Conservation (phyloP, 202 grass and related monocot genomes). For the Schoenoplectus triqueter region DNA sequence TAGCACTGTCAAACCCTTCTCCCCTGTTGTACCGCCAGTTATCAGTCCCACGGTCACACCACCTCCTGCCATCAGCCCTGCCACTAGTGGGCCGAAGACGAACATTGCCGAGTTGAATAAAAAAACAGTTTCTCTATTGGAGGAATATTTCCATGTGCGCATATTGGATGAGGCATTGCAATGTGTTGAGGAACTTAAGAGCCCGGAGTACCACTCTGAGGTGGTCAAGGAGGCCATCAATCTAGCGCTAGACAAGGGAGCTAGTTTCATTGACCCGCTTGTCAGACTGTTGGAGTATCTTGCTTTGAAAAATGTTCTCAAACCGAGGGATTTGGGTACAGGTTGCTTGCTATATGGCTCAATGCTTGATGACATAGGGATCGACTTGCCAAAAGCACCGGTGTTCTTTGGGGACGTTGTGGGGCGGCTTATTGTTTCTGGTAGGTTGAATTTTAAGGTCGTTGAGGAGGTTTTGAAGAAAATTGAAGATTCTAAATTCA, state of each 20-base stretch:
- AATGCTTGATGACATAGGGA: constrained; percentile 83
- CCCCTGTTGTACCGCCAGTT: constrained; percentile 19
- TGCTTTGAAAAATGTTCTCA: constrained; percentile 65
- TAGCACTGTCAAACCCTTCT: constrained; percentile 40
- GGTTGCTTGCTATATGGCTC: constrained; percentile 80
- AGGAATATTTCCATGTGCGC: constrained; percentile 84
- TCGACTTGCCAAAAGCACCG: constrained; percentile 94
- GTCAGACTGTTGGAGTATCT: constrained; percentile 79
- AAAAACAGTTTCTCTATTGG: constrained; percentile 83
- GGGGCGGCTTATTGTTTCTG: constrained; percentile 57
- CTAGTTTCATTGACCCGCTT: constrained; percentile 64
- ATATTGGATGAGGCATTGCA: constrained; percentile 90
- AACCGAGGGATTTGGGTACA: constrained; percentile 58
- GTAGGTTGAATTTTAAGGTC: constrained; percentile 65
- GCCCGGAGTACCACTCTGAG: constrained; percentile 70
- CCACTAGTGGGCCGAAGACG: constrained; percentile 45
- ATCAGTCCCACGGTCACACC: constrained; percentile 48
- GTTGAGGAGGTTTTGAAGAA: constrained; percentile 75
- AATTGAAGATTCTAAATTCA: constrained; percentile 67
- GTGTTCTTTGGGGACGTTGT: constrained; percentile 73
- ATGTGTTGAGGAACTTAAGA: constrained; percentile 89
- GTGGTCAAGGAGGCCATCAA: constrained; percentile 93
- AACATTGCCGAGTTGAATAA: constrained; percentile 63
- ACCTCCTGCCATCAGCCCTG: constrained; percentile 45
- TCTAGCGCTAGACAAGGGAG: constrained; percentile 82